These are phyloP conservation scores for Babjeviella inositovora DNA, from an alignment of 805 yeast genomes.

Conservation along the genomic window DNA sequence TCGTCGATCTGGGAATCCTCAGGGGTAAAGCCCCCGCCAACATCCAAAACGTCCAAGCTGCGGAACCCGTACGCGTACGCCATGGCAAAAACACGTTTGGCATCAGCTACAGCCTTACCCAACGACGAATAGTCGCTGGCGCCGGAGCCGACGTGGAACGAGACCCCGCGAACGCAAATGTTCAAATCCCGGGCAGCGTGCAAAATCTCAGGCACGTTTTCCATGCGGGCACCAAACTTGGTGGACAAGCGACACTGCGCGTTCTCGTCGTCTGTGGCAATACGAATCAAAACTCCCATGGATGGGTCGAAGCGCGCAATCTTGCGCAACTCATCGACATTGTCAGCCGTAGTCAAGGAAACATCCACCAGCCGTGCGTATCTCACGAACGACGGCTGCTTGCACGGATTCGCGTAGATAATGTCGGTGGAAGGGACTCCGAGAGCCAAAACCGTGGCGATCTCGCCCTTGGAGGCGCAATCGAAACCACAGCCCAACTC, in stretches of 20 bases:
- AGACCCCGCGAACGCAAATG: slow-evolving; percentile 65
- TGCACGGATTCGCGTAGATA: slow-evolving; percentile 90
- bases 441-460: slow-evolving; percentile 41
- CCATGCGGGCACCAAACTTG: slow-evolving; percentile 73
- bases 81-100: slow-evolving; percentile 48
- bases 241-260: slow-evolving; percentile 79
- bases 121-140: slow-evolving; percentile 59
- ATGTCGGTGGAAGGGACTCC: slow-evolving; percentile 56
- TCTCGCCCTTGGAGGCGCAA: slow-evolving; percentile 85
- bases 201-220: slow-evolving; percentile 36
- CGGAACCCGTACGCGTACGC: slow-evolving; percentile 29
- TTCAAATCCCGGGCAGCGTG: slow-evolving; percentile 42
- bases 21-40: slow-evolving; percentile 93
- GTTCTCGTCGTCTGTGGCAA: slow-evolving; percentile 76
- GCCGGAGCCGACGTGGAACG: slow-evolving; percentile 95
- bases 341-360: slow-evolving; percentile 77
- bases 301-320: slow-evolving; percentile 50
- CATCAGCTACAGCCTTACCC: slow-evolving; percentile 55
- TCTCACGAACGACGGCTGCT: slow-evolving; percentile 68
- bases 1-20: slow-evolving; percentile 37
- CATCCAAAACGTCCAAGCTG: slow-evolving; percentile 45
- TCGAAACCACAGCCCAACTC: slow-evolving; percentile 67
- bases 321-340: slow-evolving; percentile 70
- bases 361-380: slow-evolving; percentile 45
- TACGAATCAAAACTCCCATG: slow-evolving; percentile 59